phyloP scores from a whole-genome alignment of 768 basidiomycete genomes.

The Lactarius sanguifluus region DNA sequence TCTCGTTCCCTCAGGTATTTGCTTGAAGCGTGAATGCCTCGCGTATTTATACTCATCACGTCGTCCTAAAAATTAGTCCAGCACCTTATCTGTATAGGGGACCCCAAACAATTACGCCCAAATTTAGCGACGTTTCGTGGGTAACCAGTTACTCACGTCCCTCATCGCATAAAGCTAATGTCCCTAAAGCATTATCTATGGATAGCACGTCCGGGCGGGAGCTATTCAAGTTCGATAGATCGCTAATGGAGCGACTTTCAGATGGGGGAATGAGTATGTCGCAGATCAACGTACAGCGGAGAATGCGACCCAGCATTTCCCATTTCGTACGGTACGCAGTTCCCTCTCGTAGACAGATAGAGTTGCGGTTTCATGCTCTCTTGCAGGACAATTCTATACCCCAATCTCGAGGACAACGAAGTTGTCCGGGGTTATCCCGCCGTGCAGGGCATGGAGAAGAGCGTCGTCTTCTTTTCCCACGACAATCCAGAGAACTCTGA shows the following conservation, averaged over 20 bases:
- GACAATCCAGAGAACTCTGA: conserved; percentile 55
- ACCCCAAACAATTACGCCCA: conserved; percentile 73
- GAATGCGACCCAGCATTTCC: conserved; percentile 74
- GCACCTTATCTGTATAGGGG: conserved; percentile 79
- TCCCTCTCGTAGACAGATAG: neutral
- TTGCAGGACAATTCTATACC: conserved; percentile 60
- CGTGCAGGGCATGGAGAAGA: conserved; percentile 61
- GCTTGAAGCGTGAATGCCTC: neutral
- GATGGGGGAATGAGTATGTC: conserved; percentile 61
- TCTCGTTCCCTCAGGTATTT: conserved; percentile 47
- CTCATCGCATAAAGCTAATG: neutral
- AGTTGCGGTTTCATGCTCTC: neutral
- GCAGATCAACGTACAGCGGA: conserved; percentile 65
- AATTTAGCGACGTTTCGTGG: conserved; percentile 61
- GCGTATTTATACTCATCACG: neutral
- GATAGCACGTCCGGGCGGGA: conserved; percentile 56
- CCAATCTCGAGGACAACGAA: conserved; percentile 55
- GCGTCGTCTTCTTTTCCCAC: conserved; percentile 70
- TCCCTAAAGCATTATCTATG: conserved; percentile 59
- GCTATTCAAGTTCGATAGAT: conserved; percentile 62
- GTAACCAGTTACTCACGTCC: conserved; percentile 25
- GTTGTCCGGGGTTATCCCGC: conserved; percentile 50
- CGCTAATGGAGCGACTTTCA: conserved; percentile 73
- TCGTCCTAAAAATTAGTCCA: conserved; percentile 41
- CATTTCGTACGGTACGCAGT: conserved; percentile 51